Conservation (phyloP, 768 basidiomycete species). For the Amanita subjunquillea region DNA sequence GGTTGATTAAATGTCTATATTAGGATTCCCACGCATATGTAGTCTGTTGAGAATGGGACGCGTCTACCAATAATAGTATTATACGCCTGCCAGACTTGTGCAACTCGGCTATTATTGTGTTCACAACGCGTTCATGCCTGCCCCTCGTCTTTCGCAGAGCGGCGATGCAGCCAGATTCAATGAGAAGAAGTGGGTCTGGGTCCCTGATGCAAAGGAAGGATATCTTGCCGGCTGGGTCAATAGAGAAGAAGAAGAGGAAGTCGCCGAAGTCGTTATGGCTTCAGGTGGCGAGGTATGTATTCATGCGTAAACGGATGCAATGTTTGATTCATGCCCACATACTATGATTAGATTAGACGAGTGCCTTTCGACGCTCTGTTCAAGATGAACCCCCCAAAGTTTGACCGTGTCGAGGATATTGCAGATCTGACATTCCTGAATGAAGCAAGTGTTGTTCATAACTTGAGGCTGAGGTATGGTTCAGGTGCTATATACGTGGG, state of each 20-base stretch:
- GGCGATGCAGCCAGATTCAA: conserved; percentile 82
- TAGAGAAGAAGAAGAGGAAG: conserved; percentile 65
- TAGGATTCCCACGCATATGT: conserved; percentile 4
- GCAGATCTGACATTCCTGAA: conserved; percentile 97
- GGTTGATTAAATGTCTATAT: not conserved
- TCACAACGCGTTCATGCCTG: conserved; percentile 28
- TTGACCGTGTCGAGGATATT: conserved; percentile 95
- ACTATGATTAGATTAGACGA: conserved; percentile 18
- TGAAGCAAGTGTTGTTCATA: conserved; percentile 98
- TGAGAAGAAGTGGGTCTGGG: conserved; percentile 99
- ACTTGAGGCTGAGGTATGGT: conserved; percentile 84
- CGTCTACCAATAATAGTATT: not conserved
- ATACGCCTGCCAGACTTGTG: not conserved
- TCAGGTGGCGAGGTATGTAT: conserved; percentile 68
- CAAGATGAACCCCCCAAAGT: conserved; percentile 98
- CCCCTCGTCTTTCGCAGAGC: conserved; percentile 36
- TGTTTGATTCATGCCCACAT: not conserved
- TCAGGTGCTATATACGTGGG: conserved; percentile 88
- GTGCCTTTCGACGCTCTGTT: conserved; percentile 76
- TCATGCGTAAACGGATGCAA: conserved; percentile 3
- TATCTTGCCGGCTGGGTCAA: conserved; percentile 94
- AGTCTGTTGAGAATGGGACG: not conserved
- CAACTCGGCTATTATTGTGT: not conserved
- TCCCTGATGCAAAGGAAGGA: conserved; percentile 85
- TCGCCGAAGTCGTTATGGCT: conserved; percentile 78